Evolutionary conservation across 768 basidiomycete species (phyloP), one percentile per base, ranked within the genome.

Genomic region (Lactarius tabidus): DNA sequence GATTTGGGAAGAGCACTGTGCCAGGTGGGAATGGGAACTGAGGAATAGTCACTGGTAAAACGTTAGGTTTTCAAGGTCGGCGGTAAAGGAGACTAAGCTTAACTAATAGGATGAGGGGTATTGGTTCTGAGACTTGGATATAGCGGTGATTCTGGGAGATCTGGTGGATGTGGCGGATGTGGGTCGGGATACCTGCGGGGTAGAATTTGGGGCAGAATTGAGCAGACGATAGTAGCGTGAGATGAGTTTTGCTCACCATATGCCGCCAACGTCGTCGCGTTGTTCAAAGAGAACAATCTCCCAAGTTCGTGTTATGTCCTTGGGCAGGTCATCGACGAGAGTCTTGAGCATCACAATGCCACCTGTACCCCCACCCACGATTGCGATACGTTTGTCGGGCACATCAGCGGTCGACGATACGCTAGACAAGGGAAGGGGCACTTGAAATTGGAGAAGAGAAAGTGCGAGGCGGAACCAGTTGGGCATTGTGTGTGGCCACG

Each of bases 321-420:
- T 72, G 18, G 82, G 81, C 6, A 86, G 69, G 71, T 84, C 81
- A 5, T 82, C 71, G 54, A 75, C 51, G 28, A 83, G 70, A 6
- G 79, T 80, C 70, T 82, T 83, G 29, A 87, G 73, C 71, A 80
- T 77, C 1, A 81, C 82, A 33, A 87, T 74, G 1, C 85, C 85
- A 2, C 80, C 82, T 65, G 81, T 85, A 1, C 84, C 85, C 8
- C 79, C 82, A 9, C 85, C 86, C 23, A 87, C 76, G 57, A 86
- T 79, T 31, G 53, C 85, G 59, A 87, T 81, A 6, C 79, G 79
- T 73, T 84, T 85, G 1, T 70, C 62, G 53, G 70, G 64, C 39
- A 55, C 26, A 18, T 33, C 36, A 23, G 57, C 17, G 28, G 17
- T 23, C 33, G 38, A n/a, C 9, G 38, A 26, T n/a, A 26, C 15